A percentile compares a stretch with the other conserved stretches of the same genome.
Conservation (phyloP, 2,329 filamentous ascomycete genomes). For the Beauveria brongniartii region DNA sequence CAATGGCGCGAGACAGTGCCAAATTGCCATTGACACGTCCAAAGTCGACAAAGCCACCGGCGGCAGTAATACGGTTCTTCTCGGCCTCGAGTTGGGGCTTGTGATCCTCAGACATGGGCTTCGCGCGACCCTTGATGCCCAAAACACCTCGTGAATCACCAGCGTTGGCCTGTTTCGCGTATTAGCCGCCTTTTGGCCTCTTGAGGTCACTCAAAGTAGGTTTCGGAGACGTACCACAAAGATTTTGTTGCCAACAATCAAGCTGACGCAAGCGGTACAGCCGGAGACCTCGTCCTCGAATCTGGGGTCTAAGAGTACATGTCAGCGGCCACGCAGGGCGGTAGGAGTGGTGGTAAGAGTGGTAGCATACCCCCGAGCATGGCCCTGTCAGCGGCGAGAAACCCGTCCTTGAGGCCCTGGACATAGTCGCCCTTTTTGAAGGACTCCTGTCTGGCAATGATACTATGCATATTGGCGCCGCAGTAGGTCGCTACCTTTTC, state of each 20-base stretch:
- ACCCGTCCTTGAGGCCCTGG: conserved; percentile 94
- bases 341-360: background rate
- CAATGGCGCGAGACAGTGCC: conserved; percentile 91
- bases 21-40: conserved; percentile 97
- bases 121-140: conserved; percentile 93
- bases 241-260: conserved; percentile 87
- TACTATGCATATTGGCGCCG: conserved; percentile 87
- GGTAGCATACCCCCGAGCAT: conserved; percentile 74
- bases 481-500: conserved; percentile 93
- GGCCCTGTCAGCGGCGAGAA: conserved; percentile 89
- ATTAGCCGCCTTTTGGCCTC: conserved; percentile 7
- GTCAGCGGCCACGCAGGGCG: background rate
- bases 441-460: conserved; percentile 87
- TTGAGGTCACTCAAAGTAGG: background rate
- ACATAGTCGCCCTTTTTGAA: conserved; percentile 89
- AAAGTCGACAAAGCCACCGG: conserved; percentile 96
- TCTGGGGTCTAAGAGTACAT: conserved; percentile 64
- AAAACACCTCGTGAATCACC: conserved; percentile 93
- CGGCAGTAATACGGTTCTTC: conserved; percentile 90
- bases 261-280: conserved; percentile 86
- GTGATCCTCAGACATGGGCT: conserved; percentile 97
- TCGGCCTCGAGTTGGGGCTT: conserved; percentile 98
- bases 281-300: conserved; percentile 98
- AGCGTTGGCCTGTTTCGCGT: conserved; percentile 68
- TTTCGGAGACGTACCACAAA: conserved; percentile 68